These are phyloP conservation scores for Pseudogymnoascus sp. DNA, from an alignment of 2,329 filamentous ascomycete genomes.

Conservation along the genomic window DNA sequence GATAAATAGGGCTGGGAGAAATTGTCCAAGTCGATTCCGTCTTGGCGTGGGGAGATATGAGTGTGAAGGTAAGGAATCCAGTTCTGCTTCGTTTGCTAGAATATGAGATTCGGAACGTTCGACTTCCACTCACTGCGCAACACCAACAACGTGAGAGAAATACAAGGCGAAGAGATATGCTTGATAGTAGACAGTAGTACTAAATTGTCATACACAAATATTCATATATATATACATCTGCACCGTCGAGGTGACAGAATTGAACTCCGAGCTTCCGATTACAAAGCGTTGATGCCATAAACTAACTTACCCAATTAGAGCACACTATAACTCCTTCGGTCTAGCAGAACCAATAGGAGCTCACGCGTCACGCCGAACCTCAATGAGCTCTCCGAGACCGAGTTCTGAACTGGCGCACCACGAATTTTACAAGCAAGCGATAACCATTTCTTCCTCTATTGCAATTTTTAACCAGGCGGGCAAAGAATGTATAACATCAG, in stretches of 20 bases:
- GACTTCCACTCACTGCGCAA: neutral
- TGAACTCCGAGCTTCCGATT: neutral
- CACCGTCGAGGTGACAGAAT: neutral
- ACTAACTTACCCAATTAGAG: neutral
- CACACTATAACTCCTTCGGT: neutral
- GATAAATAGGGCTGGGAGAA: neutral
- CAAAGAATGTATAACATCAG: neutral
- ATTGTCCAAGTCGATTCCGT: neutral
- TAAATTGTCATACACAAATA: neutral
- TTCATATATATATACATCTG: neutral
- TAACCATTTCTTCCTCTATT: neutral
- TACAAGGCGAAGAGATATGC: neutral
- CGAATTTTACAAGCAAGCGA: too few relatives aligned
- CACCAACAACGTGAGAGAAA: neutral
- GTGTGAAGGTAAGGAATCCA: neutral
- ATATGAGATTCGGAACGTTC: neutral
- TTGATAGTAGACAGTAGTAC: neutral
- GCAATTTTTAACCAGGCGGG: neutral
- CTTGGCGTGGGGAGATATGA: neutral
- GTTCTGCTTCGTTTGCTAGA: neutral
- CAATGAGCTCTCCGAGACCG: neutral
- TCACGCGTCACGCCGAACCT: neutral
- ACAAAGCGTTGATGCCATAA: neutral
- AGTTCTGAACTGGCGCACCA: neutral
- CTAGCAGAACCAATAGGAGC: slow-evolving; percentile 1